A percentile compares a stretch with the other conserved stretches of the same genome.
Evolutionary conservation across 805 yeast species (phyloP).

Genomic region (Wickerhamomyces rabaulensis): DNA sequence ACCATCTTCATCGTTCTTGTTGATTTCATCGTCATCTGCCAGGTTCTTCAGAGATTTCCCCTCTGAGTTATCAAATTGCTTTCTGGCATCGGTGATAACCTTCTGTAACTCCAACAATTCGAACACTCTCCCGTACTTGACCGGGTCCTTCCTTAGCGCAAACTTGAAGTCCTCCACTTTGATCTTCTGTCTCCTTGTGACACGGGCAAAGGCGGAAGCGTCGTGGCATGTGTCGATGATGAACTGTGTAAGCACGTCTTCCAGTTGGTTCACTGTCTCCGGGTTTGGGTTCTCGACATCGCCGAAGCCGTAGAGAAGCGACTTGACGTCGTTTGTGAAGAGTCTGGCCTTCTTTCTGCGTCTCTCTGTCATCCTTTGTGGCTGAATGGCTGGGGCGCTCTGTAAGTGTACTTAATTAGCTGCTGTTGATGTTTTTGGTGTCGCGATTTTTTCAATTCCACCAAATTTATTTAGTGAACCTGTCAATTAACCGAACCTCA

Average conservation of each 20-base stretch:
- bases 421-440: neutral
- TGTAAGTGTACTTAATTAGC: too few relatives aligned
- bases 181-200: conserved; percentile 53
- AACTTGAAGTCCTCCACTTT: conserved; percentile 71
- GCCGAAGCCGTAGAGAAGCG: conserved; percentile 66
- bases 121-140: conserved; percentile 64
- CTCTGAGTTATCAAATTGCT: conserved; percentile 61
- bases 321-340: conserved; percentile 47
- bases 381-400: neutral
- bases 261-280: conserved; percentile 61
- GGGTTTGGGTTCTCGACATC: conserved; percentile 63
- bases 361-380: conserved; percentile 12
- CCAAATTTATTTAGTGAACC: too few relatives aligned
- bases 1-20: conserved; percentile 18
- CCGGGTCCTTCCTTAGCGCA: conserved; percentile 59
- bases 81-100: conserved; percentile 60
- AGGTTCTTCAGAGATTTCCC: conserved; percentile 32
- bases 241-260: conserved; percentile 62
- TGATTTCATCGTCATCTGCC: conserved; percentile 25
- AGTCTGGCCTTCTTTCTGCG: conserved; percentile 36
- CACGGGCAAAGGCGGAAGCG: conserved; percentile 44
- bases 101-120: conserved; percentile 57
- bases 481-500: too few relatives aligned
- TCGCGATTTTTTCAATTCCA: neutral
- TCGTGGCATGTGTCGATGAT: conserved; percentile 55